phyloP scores from a whole-genome alignment of 305 asterid genomes.

The Ruellia speciosa region DNA sequence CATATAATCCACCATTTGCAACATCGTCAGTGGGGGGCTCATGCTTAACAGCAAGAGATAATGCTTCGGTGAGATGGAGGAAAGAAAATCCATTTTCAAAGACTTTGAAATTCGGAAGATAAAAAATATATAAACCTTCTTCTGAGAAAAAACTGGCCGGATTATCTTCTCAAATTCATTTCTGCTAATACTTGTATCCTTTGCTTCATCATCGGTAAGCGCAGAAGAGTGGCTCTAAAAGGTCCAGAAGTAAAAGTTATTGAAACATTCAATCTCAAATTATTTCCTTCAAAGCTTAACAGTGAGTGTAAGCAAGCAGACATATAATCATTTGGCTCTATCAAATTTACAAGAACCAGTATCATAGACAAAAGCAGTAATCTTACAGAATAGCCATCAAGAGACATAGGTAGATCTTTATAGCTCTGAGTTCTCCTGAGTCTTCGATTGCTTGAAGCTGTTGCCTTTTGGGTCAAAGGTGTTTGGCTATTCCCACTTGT shows the following conservation, averaged over 20 bases:
- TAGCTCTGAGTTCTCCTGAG: slow-evolving; percentile 56
- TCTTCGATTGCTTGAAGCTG: slow-evolving; percentile 43
- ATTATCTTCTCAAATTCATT: slow-evolving; percentile 70
- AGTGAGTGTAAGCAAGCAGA: not conserved
- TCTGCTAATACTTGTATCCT: slow-evolving; percentile 45
- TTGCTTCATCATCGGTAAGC: slow-evolving; percentile 78
- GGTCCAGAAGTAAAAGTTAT: slow-evolving; percentile 17
- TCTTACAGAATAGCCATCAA: slow-evolving; percentile 92
- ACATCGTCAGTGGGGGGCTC: slow-evolving; percentile 49
- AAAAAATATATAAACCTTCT: not conserved
- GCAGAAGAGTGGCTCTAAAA: slow-evolving; percentile 90
- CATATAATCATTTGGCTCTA: no score
- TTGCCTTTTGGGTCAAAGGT: slow-evolving; percentile 25
- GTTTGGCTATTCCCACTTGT: slow-evolving; percentile 30
- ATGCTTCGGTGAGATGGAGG: slow-evolving; percentile 12
- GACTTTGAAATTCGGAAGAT: not conserved
- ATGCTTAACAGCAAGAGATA: slow-evolving; percentile 33
- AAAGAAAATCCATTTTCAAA: not conserved
- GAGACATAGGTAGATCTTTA: slow-evolving; percentile 38
- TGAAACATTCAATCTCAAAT: slow-evolving; percentile 2
- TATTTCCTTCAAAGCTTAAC: slow-evolving; percentile 19
- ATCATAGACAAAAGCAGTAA: not conserved
- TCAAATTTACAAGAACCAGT: no score
- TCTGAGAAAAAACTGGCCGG: slow-evolving; percentile 62
- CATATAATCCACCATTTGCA: slow-evolving; percentile 52